These are phyloP conservation scores for Casuarina equisetifolia DNA, from an alignment of 306 rosid genomes.

Conservation along the genomic window DNA sequence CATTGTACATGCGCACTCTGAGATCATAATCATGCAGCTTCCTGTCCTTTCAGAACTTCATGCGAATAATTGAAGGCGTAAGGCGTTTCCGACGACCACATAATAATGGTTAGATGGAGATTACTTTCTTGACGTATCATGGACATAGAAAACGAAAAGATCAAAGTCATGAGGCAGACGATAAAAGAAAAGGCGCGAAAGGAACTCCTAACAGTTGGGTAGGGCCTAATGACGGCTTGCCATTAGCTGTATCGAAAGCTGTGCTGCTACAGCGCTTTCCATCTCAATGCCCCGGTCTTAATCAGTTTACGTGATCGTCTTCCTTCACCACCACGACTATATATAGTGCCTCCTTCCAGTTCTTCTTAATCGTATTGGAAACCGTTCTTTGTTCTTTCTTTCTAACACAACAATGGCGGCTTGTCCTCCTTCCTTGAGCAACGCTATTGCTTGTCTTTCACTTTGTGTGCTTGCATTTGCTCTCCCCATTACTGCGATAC, in stretches of 20 bases:
- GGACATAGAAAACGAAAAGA: not conserved
- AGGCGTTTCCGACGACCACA: not conserved
- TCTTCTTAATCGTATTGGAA: constrained; percentile 14
- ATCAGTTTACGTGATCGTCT: not conserved
- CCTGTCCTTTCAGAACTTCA: not conserved
- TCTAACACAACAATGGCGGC: constrained; percentile 28
- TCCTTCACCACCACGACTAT: constrained; percentile 18
- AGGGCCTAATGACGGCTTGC: constrained; percentile 62
- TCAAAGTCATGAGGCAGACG: constrained; percentile 3
- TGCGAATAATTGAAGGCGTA: not conserved
- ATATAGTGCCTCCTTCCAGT: constrained; percentile 23
- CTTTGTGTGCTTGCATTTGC: constrained; percentile 33
- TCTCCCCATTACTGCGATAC: constrained; percentile 51
- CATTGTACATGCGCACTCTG: not conserved
- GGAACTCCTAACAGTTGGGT: constrained; percentile 36
- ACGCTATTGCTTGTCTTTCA: constrained; percentile 4
- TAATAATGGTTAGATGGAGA: not conserved
- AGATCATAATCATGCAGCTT: constrained; percentile 21
- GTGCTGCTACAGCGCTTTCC: constrained; percentile 36
- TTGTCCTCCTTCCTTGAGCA: constrained; percentile 23
- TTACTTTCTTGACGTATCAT: not conserved
- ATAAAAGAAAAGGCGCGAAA: constrained; percentile 18
- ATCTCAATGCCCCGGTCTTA: constrained; percentile 27
- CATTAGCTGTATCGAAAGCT: constrained; percentile 85
- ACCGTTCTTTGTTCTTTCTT: constrained; percentile 1